A percentile compares a stretch with the other conserved stretches of the same genome.
Evolutionary conservation across 306 rosid species (phyloP).

Genomic region (Coriaria nepalensis): DNA sequence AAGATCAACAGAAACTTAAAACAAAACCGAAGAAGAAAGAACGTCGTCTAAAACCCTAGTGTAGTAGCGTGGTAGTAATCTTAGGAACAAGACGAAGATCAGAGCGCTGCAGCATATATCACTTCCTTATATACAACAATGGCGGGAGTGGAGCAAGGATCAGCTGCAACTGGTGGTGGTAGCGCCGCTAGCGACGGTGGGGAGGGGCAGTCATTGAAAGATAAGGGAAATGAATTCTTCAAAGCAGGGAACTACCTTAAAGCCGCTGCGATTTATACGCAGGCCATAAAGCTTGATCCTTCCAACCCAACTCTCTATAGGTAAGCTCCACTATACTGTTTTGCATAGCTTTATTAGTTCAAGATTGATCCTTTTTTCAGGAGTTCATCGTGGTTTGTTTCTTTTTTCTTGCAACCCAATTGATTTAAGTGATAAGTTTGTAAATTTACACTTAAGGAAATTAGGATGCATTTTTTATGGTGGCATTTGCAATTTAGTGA

Average conservation of each 20-base stretch:
- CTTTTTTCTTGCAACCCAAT: not conserved
- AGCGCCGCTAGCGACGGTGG: constrained; percentile 1
- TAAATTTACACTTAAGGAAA: too few relatives aligned
- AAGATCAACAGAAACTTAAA: too few relatives aligned
- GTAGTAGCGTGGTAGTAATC: too few relatives aligned
- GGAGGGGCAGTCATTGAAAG: constrained; percentile 50
- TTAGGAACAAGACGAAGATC: too few relatives aligned
- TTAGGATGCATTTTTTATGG: too few relatives aligned
- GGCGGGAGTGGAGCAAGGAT: constrained; percentile 45
- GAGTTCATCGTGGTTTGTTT: not conserved
- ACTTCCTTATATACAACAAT: constrained; percentile 8
- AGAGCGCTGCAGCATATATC: too few relatives aligned
- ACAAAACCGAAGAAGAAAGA: too few relatives aligned
- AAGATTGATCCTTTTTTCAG: not conserved
- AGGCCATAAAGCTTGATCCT: constrained; percentile 90
- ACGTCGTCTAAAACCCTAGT: too few relatives aligned
- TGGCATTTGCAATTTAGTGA: too few relatives aligned
- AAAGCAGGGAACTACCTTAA: constrained; percentile 83
- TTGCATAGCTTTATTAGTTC: not conserved
- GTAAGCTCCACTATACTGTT: constrained; percentile 18
- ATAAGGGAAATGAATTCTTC: constrained; percentile 80
- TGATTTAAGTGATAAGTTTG: too few relatives aligned
- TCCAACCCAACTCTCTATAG: constrained; percentile 79
- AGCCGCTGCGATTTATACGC: constrained; percentile 95
- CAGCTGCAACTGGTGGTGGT: constrained; percentile 20